Evolutionary conservation across 805 yeast species (phyloP).

Genomic region (Suhomyces tanzawaensis): DNA sequence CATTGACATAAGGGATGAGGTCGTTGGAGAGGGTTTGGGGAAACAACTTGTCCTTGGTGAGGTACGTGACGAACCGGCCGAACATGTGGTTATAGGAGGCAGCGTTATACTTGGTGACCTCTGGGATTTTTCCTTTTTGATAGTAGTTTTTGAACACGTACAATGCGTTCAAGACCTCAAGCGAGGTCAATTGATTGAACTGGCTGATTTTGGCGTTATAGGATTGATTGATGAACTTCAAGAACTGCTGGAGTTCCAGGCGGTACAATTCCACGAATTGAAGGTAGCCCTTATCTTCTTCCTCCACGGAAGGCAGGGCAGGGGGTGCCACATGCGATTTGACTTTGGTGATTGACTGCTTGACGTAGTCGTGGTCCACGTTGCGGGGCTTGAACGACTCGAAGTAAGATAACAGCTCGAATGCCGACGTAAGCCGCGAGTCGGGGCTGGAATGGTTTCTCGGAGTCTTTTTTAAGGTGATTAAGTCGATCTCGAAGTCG

Average conservation of each 20-base stretch:
- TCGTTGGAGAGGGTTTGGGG: constrained; percentile 18
- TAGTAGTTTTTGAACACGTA: constrained; percentile 25
- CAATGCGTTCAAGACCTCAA: constrained; percentile 25
- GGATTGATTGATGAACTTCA: constrained; percentile 18
- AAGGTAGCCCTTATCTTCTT: constrained; percentile 6
- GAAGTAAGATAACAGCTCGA: constrained; percentile 2
- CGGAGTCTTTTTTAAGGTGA: constrained; percentile 10
- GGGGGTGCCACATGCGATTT: constrained; percentile 1
- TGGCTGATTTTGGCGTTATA: constrained; percentile 20
- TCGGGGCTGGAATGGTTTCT: background rate
- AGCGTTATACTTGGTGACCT: constrained; percentile 15
- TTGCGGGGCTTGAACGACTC: background rate
- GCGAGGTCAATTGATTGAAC: constrained; percentile 23
- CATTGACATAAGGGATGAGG: constrained; percentile 14
- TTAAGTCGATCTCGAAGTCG: constrained; percentile 13
- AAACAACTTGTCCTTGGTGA: constrained; percentile 15
- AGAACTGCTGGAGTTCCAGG: constrained; percentile 19
- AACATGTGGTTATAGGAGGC: constrained; percentile 22
- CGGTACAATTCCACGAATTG: constrained; percentile 19
- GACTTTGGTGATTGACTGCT: background rate
- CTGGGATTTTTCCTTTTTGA: constrained; percentile 15
- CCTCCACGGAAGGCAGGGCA: background rate
- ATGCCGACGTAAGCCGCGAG: background rate
- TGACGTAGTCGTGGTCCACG: background rate
- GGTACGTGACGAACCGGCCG: constrained; percentile 14